Evolutionary conservation across 306 rosid genomes (phyloP).

Genomic region (Citrullus amarus): DNA sequence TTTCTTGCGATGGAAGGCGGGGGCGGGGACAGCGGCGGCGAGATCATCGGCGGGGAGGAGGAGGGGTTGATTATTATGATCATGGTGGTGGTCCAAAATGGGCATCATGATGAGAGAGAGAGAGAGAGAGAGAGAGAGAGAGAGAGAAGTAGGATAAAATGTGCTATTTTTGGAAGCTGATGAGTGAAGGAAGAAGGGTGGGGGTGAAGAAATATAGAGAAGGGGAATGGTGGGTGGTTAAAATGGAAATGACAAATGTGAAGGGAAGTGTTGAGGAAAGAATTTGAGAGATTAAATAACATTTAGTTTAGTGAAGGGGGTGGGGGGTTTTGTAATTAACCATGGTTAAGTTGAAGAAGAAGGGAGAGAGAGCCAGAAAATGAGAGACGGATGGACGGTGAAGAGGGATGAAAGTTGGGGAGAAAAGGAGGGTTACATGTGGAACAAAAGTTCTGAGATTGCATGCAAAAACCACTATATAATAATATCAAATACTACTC

Average conservation of each 20-base stretch:
- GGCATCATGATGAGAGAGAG: background rate
- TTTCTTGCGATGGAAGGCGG: conserved; percentile 39
- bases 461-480: conserved; percentile 15
- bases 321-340: background rate
- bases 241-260: conserved; percentile 1
- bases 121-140: background rate
- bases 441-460: conserved; percentile 64
- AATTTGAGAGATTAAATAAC: background rate
- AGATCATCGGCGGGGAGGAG: background rate
- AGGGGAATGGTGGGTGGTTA: background rate
- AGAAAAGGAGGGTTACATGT: conserved; percentile 27
- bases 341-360: conserved; percentile 4
- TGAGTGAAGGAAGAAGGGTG: too few species aligned
- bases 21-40: background rate
- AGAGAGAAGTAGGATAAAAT: background rate
- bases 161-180: background rate
- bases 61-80: background rate
- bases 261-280: background rate
- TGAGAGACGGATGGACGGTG: conserved; percentile 51
- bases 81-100: background rate
- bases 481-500: background rate
- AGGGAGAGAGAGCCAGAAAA: conserved; percentile 18
- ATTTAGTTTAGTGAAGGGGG: too few species aligned
- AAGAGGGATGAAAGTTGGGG: conserved; percentile 22
- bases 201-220: background rate